A percentile compares a stretch with the other conserved stretches of the same genome.
Evolutionary conservation across 2,329 filamentous ascomycete species (phyloP).

Genomic region (Venturia asperata): DNA sequence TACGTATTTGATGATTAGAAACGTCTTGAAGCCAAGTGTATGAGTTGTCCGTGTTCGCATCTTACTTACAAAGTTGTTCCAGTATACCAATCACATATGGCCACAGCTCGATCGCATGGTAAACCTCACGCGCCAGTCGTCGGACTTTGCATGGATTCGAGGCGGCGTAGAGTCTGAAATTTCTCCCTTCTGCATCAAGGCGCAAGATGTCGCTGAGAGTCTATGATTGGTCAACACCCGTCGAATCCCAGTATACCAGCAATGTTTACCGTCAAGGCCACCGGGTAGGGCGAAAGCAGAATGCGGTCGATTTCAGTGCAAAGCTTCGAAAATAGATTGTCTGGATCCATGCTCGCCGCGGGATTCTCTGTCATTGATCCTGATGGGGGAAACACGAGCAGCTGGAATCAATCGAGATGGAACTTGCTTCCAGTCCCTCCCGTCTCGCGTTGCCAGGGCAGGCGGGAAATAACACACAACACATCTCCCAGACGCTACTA

Average conservation of each 20-base stretch:
- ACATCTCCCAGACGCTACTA: too few species aligned
- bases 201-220: constrained; percentile 8
- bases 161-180: not conserved
- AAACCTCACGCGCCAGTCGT: not conserved
- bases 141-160: constrained; percentile 16
- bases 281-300: constrained; percentile 43
- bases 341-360: not conserved
- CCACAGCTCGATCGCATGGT: constrained; percentile 3
- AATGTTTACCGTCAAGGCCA: constrained; percentile 42
- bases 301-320: constrained; percentile 41
- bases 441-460: not conserved
- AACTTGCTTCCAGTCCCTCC: too few species aligned
- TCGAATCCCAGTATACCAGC: constrained; percentile 23
- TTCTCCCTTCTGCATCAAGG: not conserved
- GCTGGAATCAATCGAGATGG: too few species aligned
- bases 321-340: constrained; percentile 23
- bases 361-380: too few species aligned
- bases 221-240: constrained; percentile 8
- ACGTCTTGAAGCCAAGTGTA: not conserved
- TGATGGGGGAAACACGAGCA: too few species aligned
- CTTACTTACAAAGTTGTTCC: constrained; percentile 8
- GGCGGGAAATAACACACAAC: not conserved
- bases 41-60: too few species aligned
- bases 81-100: constrained; percentile 6
- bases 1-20: not conserved